Percentiles rank a stretch among this genome's conserved stretches.
These are phyloP conservation scores for Podaxis pistillaris DNA, from an alignment of 768 basidiomycete species.

Conservation along the genomic window DNA sequence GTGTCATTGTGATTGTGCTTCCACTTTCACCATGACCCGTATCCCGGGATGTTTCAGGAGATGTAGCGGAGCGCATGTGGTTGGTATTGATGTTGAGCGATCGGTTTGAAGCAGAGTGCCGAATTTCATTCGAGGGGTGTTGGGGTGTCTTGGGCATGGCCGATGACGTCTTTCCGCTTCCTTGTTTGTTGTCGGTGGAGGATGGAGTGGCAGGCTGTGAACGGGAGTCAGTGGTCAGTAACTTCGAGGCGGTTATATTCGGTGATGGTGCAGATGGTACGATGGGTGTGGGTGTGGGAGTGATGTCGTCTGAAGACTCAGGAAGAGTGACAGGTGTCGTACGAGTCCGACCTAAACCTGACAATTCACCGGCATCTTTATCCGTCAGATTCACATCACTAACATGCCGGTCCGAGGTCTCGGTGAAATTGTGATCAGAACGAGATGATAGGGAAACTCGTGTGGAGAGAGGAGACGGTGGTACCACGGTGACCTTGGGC, in stretches of 20 bases:
- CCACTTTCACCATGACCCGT: constrained; percentile 10
- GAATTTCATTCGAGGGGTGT: background rate
- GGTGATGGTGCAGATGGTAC: background rate
- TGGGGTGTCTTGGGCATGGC: constrained; percentile 9
- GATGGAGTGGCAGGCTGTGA: background rate
- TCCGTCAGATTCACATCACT: constrained; percentile 9
- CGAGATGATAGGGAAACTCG: background rate
- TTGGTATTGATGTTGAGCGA: constrained; percentile 11
- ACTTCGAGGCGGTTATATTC: background rate
- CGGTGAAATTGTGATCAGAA: background rate
- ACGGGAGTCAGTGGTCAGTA: background rate
- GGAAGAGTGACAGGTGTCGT: constrained; percentile 8
- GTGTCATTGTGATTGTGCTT: constrained; percentile 23
- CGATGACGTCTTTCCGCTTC: constrained; percentile 8
- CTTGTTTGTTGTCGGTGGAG: background rate
- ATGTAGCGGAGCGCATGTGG: constrained; percentile 29
- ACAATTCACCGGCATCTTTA: constrained; percentile 9
- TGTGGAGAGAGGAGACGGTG: constrained; percentile 9
- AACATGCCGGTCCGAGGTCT: constrained; percentile 9
- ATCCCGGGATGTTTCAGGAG: constrained; percentile 22
- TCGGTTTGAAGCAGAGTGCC: constrained; percentile 7
- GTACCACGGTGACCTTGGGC: constrained; percentile 7
- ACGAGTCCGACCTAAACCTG: constrained; percentile 10
- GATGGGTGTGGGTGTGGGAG: constrained; percentile 4
- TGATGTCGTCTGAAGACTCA: background rate